Conservation (phyloP, 441 rosid species). For the Kokia cookei region DNA sequence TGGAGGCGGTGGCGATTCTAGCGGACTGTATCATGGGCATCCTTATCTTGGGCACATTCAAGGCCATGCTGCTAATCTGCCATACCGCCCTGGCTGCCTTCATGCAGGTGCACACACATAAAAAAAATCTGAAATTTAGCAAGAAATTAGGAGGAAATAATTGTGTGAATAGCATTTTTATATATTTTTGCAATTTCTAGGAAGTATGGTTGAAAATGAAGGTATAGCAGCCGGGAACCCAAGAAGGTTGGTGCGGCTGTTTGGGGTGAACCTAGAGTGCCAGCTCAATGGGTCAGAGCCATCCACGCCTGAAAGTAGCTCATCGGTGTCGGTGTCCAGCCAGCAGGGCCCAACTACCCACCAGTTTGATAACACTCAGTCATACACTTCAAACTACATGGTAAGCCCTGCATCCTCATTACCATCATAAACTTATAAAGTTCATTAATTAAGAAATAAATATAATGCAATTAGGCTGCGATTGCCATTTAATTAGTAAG, state of each 20-base stretch:
- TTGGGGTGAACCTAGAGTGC: slow-evolving; percentile 89
- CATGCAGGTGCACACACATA: slow-evolving; percentile 47
- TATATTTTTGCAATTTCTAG: not conserved
- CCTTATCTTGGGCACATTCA: slow-evolving; percentile 41
- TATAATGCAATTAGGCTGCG: slow-evolving; percentile 15
- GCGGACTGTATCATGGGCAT: slow-evolving; percentile 25
- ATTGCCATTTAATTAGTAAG: slow-evolving; percentile 3
- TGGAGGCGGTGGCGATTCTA: slow-evolving; percentile 15
- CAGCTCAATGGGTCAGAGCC: slow-evolving; percentile 58
- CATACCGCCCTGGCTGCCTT: slow-evolving; percentile 46
- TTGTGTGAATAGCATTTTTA: not conserved
- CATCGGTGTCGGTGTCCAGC: slow-evolving; percentile 27
- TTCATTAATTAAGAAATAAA: not conserved
- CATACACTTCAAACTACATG: slow-evolving; percentile 36
- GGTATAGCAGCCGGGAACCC: slow-evolving; percentile 34
- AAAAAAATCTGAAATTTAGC: not conserved
- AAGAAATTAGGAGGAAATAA: not conserved
- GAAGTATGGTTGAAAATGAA: not conserved
- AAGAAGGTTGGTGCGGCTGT: slow-evolving; percentile 67
- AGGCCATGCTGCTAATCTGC: slow-evolving; percentile 29
- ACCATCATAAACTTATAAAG: not conserved
- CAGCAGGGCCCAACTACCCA: slow-evolving; percentile 22
- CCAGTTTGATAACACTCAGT: slow-evolving; percentile 20
- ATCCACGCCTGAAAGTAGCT: slow-evolving; percentile 46
- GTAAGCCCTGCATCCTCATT: slow-evolving; percentile 25